A percentile compares a stretch with the other conserved stretches of the same genome.
Conservation (phyloP, 164 flowering plant species). For the Vitis labrusca region DNA sequence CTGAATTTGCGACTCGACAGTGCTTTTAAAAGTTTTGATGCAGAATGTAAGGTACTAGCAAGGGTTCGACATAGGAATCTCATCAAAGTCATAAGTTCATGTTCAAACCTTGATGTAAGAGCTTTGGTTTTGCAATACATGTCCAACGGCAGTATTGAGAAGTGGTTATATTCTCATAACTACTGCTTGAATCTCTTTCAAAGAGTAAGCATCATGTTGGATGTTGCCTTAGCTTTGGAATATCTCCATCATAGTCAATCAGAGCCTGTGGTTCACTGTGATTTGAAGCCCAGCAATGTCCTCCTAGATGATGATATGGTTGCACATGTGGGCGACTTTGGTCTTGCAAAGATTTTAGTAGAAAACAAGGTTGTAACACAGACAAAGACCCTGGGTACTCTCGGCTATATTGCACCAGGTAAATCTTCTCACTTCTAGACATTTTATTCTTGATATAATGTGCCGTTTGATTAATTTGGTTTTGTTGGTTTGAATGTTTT, state of each 20-base stretch:
- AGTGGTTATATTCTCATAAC: not conserved
- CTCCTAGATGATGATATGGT: slow-evolving; percentile 18
- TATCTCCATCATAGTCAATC: slow-evolving; percentile 21
- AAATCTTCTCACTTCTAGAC: not conserved
- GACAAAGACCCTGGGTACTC: slow-evolving; percentile 6
- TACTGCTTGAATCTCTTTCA: not conserved
- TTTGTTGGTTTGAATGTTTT: too few species aligned
- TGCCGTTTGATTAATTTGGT: not conserved
- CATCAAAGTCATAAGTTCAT: slow-evolving; percentile 8
- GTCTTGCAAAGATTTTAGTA: slow-evolving; percentile 15
- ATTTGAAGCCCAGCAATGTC: slow-evolving; percentile 20
- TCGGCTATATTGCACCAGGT: slow-evolving; percentile 27
- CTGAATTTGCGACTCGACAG: not conserved
- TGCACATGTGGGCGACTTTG: slow-evolving; percentile 18
- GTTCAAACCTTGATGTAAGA: not conserved
- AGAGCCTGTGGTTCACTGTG: slow-evolving; percentile 21
- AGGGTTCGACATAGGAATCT: slow-evolving; percentile 11
- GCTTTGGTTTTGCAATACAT: not conserved
- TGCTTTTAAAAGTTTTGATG: slow-evolving; percentile 2
- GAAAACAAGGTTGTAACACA: not conserved
- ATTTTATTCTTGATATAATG: slow-evolving; percentile 2
- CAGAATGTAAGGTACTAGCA: slow-evolving; percentile 8
- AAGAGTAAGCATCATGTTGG: not conserved
- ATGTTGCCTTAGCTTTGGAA: slow-evolving; percentile 9
- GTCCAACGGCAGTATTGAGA: slow-evolving; percentile 2